These are phyloP conservation scores for Tilletiaria anomala DNA, from an alignment of 1,284 basidiomycete genomes.

Conservation along the genomic window DNA sequence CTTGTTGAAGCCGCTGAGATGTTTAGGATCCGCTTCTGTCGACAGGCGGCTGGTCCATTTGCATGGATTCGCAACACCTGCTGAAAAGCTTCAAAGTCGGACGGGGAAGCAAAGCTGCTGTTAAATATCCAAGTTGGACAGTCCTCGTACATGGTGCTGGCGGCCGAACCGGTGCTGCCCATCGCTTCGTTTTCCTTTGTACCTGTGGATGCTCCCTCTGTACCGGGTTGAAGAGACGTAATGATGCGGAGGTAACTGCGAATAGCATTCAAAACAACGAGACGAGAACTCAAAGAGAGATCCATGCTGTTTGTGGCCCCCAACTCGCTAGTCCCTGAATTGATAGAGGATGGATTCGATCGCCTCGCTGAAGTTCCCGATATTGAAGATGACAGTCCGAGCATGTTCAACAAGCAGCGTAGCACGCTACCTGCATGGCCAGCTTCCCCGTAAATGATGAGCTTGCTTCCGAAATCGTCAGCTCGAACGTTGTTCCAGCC, in stretches of 20 bases:
- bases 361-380: conserved; percentile 5
- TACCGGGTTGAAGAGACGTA: background rate
- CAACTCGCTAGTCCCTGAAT: too few relatives aligned
- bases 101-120: conserved; percentile 13
- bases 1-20: too few relatives aligned
- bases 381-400: conserved; percentile 1
- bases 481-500: background rate
- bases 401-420: conserved; percentile 2
- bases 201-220: background rate
- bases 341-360: too few relatives aligned
- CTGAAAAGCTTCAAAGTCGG: conserved; percentile 23
- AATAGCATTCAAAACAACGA: background rate
- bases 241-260: conserved; percentile 2
- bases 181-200: too few relatives aligned
- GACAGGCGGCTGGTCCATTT: too few relatives aligned
- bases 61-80: conserved; percentile 8
- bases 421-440: conserved; percentile 1
- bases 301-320: conserved; percentile 2
- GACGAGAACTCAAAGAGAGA: conserved; percentile 1
- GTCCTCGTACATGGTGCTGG: too few relatives aligned
- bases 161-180: too few relatives aligned
- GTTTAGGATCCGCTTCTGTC: too few relatives aligned
- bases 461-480: conserved; percentile 5
- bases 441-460: background rate
- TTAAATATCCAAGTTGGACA: conserved; percentile 31